A percentile compares a stretch with the other conserved stretches of the same genome.
Conservation (phyloP, 768 basidiomycete genomes). For the Suillus hirtellus region DNA sequence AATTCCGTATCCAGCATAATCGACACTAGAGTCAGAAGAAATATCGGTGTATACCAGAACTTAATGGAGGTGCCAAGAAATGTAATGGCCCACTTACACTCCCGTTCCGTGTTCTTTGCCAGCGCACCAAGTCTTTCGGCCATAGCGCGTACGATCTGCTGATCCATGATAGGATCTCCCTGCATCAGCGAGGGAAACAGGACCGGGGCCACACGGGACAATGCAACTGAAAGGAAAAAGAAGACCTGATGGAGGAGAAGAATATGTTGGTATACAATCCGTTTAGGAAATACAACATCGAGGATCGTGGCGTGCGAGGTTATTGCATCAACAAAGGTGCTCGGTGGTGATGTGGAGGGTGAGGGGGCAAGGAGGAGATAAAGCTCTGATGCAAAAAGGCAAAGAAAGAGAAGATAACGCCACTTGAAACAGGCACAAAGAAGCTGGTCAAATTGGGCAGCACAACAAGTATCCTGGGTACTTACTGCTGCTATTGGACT, state of each 20-base stretch:
- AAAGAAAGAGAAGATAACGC: constrained; percentile 75
- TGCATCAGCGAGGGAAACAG: constrained; percentile 45
- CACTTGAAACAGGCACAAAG: constrained; percentile 47
- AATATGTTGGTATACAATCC: constrained; percentile 76
- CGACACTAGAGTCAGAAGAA: constrained; percentile 38
- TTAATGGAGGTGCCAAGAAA: constrained; percentile 2
- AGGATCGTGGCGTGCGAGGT: constrained; percentile 32
- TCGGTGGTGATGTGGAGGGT: constrained; percentile 32
- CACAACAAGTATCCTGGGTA: constrained; percentile 17
- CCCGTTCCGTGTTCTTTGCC: constrained; percentile 50
- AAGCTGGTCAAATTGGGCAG: constrained; percentile 17
- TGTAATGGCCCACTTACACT: constrained; percentile 40
- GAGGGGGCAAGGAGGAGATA: constrained; percentile 64
- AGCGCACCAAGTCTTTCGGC: constrained; percentile 46
- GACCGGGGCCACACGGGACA: constrained; percentile 69
- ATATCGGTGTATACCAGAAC: constrained; percentile 7
- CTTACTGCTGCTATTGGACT: constrained; percentile 68
- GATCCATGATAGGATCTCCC: constrained; percentile 30
- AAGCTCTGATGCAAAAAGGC: constrained; percentile 62
- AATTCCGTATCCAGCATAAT: constrained; percentile 55
- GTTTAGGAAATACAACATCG: constrained; percentile 53
- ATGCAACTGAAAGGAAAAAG: constrained; percentile 70
- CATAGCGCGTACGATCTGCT: constrained; percentile 35
- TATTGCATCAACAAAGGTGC: constrained; percentile 26
- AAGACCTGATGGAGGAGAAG: constrained; percentile 77